phyloP scores from a whole-genome alignment of 2,329 filamentous ascomycete species.

The Pseudogymnoascus pannorum region DNA sequence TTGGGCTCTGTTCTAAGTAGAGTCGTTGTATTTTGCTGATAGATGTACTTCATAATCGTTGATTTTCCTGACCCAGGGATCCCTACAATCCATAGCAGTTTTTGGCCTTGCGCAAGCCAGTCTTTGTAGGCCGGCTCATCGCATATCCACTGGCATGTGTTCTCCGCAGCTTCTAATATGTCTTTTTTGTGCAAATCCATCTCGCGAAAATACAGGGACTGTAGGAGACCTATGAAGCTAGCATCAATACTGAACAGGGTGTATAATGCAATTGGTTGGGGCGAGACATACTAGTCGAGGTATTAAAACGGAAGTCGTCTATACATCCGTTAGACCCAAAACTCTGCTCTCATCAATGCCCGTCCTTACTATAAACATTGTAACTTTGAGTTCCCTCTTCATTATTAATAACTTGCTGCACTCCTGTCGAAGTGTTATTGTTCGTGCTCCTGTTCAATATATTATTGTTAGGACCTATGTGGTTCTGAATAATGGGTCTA shows the following conservation, averaged over 20 bases:
- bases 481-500: background rate
- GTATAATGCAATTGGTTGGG: background rate
- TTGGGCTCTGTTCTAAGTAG: background rate
- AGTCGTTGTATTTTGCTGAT: background rate
- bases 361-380: background rate
- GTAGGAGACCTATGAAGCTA: background rate
- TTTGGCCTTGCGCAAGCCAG: conserved; percentile 14
- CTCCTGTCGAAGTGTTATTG: background rate
- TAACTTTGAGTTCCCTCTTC: too few species aligned
- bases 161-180: background rate
- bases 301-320: background rate
- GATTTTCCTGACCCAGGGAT: conserved; percentile 16
- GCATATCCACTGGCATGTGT: conserved; percentile 16
- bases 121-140: conserved; percentile 5
- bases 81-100: conserved; percentile 18
- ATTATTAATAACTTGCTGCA: too few species aligned
- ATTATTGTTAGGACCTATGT: background rate
- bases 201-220: background rate
- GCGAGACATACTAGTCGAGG: background rate
- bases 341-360: background rate
- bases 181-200: background rate
- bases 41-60: conserved; percentile 19
- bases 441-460: background rate
- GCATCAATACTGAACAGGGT: background rate
- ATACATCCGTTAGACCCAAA: background rate